These are phyloP conservation scores for Flaveria floridana DNA, from an alignment of 140 eudicot genomes.

Conservation along the genomic window DNA sequence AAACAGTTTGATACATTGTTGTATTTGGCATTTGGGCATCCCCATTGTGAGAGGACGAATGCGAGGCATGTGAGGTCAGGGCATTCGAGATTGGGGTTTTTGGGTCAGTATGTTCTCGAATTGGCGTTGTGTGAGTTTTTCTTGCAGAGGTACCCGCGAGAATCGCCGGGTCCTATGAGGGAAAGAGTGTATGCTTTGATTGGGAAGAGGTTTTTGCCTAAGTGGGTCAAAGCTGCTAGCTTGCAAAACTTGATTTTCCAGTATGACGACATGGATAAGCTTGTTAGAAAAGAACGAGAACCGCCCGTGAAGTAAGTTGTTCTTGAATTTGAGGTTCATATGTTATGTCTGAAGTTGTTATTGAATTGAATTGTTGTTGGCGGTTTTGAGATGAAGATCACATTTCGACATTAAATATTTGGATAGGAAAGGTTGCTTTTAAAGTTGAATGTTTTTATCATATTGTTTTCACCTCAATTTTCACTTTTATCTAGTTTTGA, in stretches of 20 bases:
- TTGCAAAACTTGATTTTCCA: conserved; percentile 88
- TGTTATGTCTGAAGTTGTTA: neutral
- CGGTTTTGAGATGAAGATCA: neutral
- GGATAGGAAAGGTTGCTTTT: neutral
- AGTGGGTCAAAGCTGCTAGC: conserved; percentile 94
- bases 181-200: conserved; percentile 86
- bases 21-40: conserved; percentile 94
- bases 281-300: conserved; percentile 71
- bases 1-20: conserved; percentile 88
- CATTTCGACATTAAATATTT: neutral
- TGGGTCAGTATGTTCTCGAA: conserved; percentile 90
- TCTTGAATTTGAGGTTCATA: neutral
- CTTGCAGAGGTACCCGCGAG: conserved; percentile 96
- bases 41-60: conserved; percentile 80
- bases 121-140: conserved; percentile 88
- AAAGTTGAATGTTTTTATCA: neutral
- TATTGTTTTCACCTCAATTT: neutral
- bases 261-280: conserved; percentile 78
- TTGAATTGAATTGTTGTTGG: neutral
- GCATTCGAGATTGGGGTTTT: conserved; percentile 77
- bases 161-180: conserved; percentile 98
- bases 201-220: conserved; percentile 90
- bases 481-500: neutral
- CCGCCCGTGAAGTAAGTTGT: conserved; percentile 86
- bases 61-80: conserved; percentile 83